phyloP scores from a whole-genome alignment of 2,329 filamentous ascomycete genomes.

The Cordyceps cicadae region DNA sequence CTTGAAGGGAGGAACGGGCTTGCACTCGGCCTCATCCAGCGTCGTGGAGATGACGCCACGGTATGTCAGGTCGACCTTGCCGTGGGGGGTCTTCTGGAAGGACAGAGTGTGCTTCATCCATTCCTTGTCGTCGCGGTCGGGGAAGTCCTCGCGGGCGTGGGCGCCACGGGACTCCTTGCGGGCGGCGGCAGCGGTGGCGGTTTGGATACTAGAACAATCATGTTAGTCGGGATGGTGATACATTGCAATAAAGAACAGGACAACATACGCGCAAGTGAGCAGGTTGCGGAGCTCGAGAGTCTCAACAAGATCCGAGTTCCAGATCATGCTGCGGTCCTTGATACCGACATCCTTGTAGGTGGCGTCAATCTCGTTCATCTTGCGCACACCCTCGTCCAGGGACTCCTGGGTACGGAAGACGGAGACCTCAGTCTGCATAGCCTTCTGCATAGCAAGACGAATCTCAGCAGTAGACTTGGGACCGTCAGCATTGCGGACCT shows the following conservation, averaged over 20 bases:
- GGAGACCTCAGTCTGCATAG: constrained; percentile 94
- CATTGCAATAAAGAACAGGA: neutral
- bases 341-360: constrained; percentile 78
- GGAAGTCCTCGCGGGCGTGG: constrained; percentile 93
- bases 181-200: constrained; percentile 80
- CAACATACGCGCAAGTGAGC: constrained; percentile 85
- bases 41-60: constrained; percentile 74
- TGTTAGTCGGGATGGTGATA: neutral
- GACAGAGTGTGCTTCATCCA: constrained; percentile 99
- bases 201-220: constrained; percentile 60
- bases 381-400: constrained; percentile 85
- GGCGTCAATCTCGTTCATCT: constrained; percentile 76
- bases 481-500: constrained; percentile 74
- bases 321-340: constrained; percentile 99
- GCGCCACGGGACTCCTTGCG: constrained; percentile 96
- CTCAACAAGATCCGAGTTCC: constrained; percentile 96
- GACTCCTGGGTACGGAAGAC: constrained; percentile 94
- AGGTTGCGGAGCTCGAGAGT: constrained; percentile 92
- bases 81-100: constrained; percentile 90
- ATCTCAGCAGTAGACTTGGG: constrained; percentile 84
- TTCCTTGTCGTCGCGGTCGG: constrained; percentile 87
- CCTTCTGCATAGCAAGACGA: constrained; percentile 89
- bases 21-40: constrained; percentile 92
- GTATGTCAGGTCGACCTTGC: constrained; percentile 79
- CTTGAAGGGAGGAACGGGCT: constrained; percentile 94